A percentile compares a stretch with the other conserved stretches of the same genome.
Evolutionary conservation across 2,329 filamentous ascomycete genomes (phyloP).

Genomic region (Xylariaceae sp.): DNA sequence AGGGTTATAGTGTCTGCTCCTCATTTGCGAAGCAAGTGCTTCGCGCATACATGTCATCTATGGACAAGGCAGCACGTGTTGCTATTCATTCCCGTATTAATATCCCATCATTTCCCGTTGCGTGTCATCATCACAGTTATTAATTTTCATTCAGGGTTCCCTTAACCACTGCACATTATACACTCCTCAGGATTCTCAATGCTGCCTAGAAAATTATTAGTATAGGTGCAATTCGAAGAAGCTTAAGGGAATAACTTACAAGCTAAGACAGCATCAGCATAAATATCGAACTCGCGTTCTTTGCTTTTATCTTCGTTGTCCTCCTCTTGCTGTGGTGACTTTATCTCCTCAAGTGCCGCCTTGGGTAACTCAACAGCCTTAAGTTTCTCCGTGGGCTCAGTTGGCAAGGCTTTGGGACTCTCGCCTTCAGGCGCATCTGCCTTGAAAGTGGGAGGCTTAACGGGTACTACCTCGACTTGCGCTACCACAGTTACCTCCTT

Average conservation of each 20-base stretch:
- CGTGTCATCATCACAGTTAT: slow-evolving; percentile 33
- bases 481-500: slow-evolving; percentile 47
- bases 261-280: slow-evolving; percentile 86
- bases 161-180: slow-evolving; percentile 94
- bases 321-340: slow-evolving; percentile 66
- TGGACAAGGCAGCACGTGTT: slow-evolving; percentile 6
- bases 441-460: slow-evolving; percentile 72
- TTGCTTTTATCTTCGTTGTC: slow-evolving; percentile 74
- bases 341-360: slow-evolving; percentile 57
- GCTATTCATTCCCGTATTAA: slow-evolving; percentile 20
- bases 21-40: background rate
- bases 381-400: slow-evolving; percentile 68
- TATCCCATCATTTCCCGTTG: slow-evolving; percentile 31
- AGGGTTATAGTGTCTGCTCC: too few species aligned
- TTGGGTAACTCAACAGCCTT: slow-evolving; percentile 70
- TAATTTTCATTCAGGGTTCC: background rate
- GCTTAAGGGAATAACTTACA: slow-evolving; percentile 65
- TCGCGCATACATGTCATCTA: background rate
- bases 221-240: background rate
- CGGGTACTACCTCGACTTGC: slow-evolving; percentile 60
- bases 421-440: slow-evolving; percentile 79
- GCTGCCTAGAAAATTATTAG: slow-evolving; percentile 66
- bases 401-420: slow-evolving; percentile 77
- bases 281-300: slow-evolving; percentile 88
- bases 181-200: slow-evolving; percentile 97